These are phyloP conservation scores for Emydomyces testavorans DNA, from an alignment of 2,329 filamentous ascomycete genomes.

Conservation along the genomic window DNA sequence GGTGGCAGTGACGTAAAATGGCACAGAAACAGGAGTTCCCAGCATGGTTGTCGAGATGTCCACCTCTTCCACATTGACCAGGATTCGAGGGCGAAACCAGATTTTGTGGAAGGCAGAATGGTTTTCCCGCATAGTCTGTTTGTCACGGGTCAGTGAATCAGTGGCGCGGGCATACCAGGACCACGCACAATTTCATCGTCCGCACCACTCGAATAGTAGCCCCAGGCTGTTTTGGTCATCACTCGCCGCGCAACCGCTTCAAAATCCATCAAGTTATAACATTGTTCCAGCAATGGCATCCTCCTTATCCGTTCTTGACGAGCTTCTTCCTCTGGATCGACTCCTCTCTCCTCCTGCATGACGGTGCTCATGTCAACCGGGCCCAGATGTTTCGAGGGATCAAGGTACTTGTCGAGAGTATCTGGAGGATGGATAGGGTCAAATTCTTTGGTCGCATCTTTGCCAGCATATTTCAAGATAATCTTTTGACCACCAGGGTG, in stretches of 20 bases:
- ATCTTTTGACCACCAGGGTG: conserved; percentile 85
- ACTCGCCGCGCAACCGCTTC: conserved; percentile 79
- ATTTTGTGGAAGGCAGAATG: conserved; percentile 93
- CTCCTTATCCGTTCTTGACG: conserved; percentile 60
- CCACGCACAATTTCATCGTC: conserved; percentile 73
- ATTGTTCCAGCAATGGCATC: conserved; percentile 74
- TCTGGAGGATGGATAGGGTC: conserved; percentile 83
- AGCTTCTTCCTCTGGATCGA: conserved; percentile 59
- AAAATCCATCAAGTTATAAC: conserved; percentile 92
- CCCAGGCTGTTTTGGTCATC: conserved; percentile 97
- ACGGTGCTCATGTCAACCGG: conserved; percentile 79
- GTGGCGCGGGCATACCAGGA: neutral
- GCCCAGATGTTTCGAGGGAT: conserved; percentile 77
- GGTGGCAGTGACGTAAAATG: conserved; percentile 94
- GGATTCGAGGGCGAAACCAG: conserved; percentile 83
- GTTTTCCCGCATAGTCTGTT: conserved; percentile 87
- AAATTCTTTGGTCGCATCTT: conserved; percentile 85
- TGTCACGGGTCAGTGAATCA: neutral
- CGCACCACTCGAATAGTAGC: conserved; percentile 89
- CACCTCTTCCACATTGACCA: conserved; percentile 79
- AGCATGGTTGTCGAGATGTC: conserved; percentile 90
- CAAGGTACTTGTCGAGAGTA: conserved; percentile 70
- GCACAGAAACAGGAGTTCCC: conserved; percentile 68
- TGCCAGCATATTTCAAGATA: conserved; percentile 92
- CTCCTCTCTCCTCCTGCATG: conserved; percentile 51